A percentile compares a stretch with the other conserved stretches of the same genome.
Conservation (phyloP, 192 early-diverging fungal genomes). For the Coemansia sp. region DNA sequence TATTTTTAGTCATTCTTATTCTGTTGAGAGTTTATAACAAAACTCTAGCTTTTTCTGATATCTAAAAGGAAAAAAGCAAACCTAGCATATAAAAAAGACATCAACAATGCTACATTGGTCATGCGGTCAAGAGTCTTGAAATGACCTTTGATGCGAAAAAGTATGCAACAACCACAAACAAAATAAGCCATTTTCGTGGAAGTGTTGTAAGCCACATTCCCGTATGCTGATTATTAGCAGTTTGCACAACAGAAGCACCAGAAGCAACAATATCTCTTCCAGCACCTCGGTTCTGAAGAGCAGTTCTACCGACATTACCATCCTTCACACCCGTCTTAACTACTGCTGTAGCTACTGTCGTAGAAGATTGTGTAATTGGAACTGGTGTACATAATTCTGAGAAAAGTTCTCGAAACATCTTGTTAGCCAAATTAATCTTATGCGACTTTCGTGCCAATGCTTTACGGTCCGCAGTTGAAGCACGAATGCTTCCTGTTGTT, state of each 20-base stretch:
- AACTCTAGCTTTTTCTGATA: neutral
- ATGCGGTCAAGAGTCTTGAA: conserved; percentile 38
- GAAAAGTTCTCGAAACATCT: conserved; percentile 78
- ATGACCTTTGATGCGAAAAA: conserved; percentile 44
- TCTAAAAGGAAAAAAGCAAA: conserved; percentile 8
- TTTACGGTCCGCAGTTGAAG: conserved; percentile 74
- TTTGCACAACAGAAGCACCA: neutral
- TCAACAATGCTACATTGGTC: conserved; percentile 1
- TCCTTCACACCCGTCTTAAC: neutral
- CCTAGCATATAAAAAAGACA: neutral
- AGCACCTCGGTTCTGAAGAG: neutral
- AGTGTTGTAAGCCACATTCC: conserved; percentile 17
- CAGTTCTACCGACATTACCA: neutral
- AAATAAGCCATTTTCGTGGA: conserved; percentile 48
- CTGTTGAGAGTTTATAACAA: neutral
- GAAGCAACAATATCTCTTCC: neutral
- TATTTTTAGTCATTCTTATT: neutral
- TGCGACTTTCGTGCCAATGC: conserved; percentile 76
- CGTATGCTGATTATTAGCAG: conserved; percentile 2
- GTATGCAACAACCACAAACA: conserved; percentile 42
- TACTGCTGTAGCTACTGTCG: neutral
- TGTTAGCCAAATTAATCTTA: conserved; percentile 72
- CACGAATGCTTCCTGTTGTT: conserved; percentile 90
- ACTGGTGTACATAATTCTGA: conserved; percentile 74
- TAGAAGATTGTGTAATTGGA: conserved; percentile 13